Evolutionary conservation across 2,329 filamentous ascomycete species (phyloP).

Genomic region (Aspergillus arachidicola): DNA sequence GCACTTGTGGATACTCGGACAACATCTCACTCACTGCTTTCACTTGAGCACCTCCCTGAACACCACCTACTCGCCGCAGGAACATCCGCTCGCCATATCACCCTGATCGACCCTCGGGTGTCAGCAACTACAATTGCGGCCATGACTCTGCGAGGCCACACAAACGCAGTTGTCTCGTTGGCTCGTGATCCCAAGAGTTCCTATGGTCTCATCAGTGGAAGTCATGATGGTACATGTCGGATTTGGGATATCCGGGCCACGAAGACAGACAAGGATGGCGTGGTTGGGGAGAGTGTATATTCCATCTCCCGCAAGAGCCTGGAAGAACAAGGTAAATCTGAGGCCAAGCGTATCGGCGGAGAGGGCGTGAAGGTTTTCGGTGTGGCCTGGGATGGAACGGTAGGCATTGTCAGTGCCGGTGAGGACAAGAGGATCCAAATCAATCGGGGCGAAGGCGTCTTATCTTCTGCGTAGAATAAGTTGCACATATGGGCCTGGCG

Average conservation of each 20-base stretch:
- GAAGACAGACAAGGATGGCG: constrained; percentile 62
- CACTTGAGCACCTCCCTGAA: constrained; percentile 71
- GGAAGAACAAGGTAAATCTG: constrained; percentile 64
- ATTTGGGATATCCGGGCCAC: constrained; percentile 85
- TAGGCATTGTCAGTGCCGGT: constrained; percentile 87
- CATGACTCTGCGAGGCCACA: constrained; percentile 89
- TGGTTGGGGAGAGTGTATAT: constrained; percentile 72
- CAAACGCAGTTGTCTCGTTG: constrained; percentile 69
- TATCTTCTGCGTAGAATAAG: constrained; percentile 34
- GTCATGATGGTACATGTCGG: constrained; percentile 87
- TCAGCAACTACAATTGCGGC: constrained; percentile 75
- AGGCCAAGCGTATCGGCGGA: constrained; percentile 64
- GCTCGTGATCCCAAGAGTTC: constrained; percentile 66
- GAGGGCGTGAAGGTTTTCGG: constrained; percentile 89
- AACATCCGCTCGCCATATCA: constrained; percentile 83
- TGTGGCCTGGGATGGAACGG: constrained; percentile 79
- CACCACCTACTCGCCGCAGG: constrained; percentile 70
- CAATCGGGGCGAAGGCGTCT: constrained; percentile 66
- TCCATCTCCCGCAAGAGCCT: constrained; percentile 75
- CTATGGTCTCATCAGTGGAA: constrained; percentile 84
- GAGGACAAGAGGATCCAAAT: constrained; percentile 96
- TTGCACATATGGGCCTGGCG: constrained; percentile 33
- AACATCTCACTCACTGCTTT: constrained; percentile 81
- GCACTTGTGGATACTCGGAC: constrained; percentile 78
- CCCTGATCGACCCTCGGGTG: constrained; percentile 85